Percentiles rank a stretch among this genome's conserved stretches.
phyloP scores from a whole-genome alignment of 345 rosid species.

The Diplotaxis tenuifolia region DNA sequence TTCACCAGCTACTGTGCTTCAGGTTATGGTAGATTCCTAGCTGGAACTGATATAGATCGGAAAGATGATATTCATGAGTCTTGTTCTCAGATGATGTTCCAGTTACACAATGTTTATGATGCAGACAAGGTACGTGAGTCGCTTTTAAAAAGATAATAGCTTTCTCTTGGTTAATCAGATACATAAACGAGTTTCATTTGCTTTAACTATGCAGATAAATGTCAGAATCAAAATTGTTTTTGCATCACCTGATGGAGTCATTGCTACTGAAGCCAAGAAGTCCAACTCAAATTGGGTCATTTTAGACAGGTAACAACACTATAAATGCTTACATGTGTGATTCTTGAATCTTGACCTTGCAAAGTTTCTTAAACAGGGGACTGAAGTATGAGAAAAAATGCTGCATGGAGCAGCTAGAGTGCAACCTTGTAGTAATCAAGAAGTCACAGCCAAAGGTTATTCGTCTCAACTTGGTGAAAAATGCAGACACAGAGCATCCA shows the following conservation, averaged over 20 bases:
- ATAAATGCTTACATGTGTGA: neutral
- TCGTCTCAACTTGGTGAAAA: slow-evolving; percentile 80
- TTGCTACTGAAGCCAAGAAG: slow-evolving; percentile 80
- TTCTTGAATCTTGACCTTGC: neutral
- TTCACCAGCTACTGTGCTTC: slow-evolving; percentile 85
- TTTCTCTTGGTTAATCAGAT: neutral
- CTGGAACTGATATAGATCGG: slow-evolving; percentile 65
- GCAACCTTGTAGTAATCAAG: slow-evolving; percentile 90
- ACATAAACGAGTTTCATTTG: neutral
- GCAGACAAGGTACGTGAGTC: slow-evolving; percentile 59
- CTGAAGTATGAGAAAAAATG: slow-evolving; percentile 75
- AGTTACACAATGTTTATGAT: slow-evolving; percentile 86
- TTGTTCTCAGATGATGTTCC: slow-evolving; percentile 88
- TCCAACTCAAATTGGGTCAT: slow-evolving; percentile 88
- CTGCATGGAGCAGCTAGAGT: slow-evolving; percentile 82
- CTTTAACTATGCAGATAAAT: slow-evolving; percentile 54
- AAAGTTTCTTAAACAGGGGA: slow-evolving; percentile 46
- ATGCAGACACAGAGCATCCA: slow-evolving; percentile 50
- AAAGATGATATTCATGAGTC: slow-evolving; percentile 76
- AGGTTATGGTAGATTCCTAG: slow-evolving; percentile 57
- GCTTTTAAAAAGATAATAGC: neutral
- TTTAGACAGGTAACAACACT: slow-evolving; percentile 65
- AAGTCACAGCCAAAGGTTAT: slow-evolving; percentile 84
- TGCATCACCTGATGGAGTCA: slow-evolving; percentile 68
- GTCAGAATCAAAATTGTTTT: slow-evolving; percentile 80